phyloP scores from a whole-genome alignment of 2,329 filamentous ascomycete genomes.

The Colletotrichum sp. region DNA sequence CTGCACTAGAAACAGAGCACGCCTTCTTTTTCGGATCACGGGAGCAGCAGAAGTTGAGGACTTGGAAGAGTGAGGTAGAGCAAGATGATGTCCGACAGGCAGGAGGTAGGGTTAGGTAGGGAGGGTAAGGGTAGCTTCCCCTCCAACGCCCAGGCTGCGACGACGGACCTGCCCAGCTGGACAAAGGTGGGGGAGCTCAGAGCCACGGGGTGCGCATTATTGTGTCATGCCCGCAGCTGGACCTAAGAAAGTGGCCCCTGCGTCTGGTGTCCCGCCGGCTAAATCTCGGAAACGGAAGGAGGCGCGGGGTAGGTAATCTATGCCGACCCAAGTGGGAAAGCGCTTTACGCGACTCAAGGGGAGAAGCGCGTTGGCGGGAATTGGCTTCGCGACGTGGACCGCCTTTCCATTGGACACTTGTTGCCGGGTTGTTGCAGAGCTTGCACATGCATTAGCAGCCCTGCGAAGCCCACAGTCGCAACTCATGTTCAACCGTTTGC shows the following conservation, averaged over 20 bases:
- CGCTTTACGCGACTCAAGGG: constrained; percentile 4
- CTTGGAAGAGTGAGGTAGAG: neutral
- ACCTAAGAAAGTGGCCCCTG: neutral
- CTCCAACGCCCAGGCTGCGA: neutral
- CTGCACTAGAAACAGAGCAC: neutral
- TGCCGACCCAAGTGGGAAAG: neutral
- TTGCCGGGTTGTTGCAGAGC: constrained; percentile 8
- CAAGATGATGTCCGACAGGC: neutral
- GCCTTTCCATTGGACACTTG: neutral
- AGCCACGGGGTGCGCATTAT: neutral
- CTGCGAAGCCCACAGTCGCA: neutral
- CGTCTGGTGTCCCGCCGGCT: constrained; percentile 16
- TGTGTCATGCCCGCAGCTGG: neutral
- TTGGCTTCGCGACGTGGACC: neutral
- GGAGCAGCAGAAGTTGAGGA: neutral
- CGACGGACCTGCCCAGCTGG: neutral
- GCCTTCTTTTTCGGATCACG: neutral
- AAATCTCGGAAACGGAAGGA: neutral
- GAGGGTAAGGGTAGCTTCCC: neutral
- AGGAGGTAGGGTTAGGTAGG: neutral
- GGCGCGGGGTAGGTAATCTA: neutral
- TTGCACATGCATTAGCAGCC: neutral
- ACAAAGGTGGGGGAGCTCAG: neutral
- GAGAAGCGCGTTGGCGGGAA: neutral
- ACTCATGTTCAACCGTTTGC: neutral